These are phyloP conservation scores for Rhizophlyctis rosea DNA, from an alignment of 192 early-diverging fungal species.

Conservation along the genomic window DNA sequence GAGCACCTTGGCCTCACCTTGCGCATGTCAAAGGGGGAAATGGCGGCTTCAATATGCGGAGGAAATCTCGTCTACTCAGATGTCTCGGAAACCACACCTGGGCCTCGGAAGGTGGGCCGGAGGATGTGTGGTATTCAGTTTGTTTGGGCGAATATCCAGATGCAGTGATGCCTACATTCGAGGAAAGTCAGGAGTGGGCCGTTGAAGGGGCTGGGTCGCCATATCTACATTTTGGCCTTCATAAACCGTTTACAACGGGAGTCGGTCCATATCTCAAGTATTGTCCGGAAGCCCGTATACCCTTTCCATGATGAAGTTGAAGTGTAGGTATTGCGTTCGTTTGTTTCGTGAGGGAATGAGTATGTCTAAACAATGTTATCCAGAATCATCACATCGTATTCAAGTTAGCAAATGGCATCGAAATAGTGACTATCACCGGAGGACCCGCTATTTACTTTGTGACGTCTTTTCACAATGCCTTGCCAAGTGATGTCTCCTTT, in stretches of 20 bases:
- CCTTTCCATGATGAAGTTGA: too few species aligned
- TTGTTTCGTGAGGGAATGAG: too few species aligned
- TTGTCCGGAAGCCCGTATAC: too few species aligned
- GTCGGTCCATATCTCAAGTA: too few species aligned
- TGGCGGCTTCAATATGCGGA: slow-evolving; percentile 20
- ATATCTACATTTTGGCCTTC: slow-evolving; percentile 12
- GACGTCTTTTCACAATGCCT: too few species aligned
- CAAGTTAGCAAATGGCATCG: too few species aligned
- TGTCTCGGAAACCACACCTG: slow-evolving; percentile 15
- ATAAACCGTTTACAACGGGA: slow-evolving; percentile 19
- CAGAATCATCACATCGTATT: too few species aligned
- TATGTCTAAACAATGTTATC: too few species aligned
- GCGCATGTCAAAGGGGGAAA: slow-evolving; percentile 12
- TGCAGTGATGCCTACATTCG: slow-evolving; percentile 19
- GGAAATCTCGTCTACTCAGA: slow-evolving; percentile 12
- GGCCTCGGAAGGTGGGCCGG: slow-evolving; percentile 1
- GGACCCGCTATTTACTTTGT: too few species aligned
- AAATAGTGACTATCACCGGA: too few species aligned
- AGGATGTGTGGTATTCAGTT: slow-evolving; percentile 18
- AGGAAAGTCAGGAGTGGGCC: slow-evolving; percentile 12
- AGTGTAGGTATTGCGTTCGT: too few species aligned
- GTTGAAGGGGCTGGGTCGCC: slow-evolving; percentile 14
- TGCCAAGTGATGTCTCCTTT: too few species aligned
- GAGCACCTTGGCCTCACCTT: slow-evolving; percentile 23
- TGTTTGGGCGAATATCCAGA: slow-evolving; percentile 15